Conservation (phyloP, 208 protist genomes). For the Balamuthia mandrillaris region DNA sequence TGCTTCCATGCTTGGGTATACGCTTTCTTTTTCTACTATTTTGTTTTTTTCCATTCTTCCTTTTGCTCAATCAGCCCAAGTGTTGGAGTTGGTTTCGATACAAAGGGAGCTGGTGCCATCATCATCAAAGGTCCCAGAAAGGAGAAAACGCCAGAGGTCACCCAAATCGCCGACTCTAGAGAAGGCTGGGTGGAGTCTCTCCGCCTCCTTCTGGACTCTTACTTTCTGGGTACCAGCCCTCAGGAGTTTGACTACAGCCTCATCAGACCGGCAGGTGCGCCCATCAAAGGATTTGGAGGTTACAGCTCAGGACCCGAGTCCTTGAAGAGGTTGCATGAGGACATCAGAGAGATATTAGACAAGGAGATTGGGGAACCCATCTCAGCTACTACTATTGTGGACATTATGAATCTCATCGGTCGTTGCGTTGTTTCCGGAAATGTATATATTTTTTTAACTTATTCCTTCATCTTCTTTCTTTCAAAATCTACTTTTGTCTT, state of each 20-base stretch:
- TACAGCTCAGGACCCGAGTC: slow-evolving; percentile 61
- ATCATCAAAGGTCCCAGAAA: slow-evolving; percentile 31
- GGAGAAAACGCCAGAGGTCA: background rate
- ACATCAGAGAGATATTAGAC: slow-evolving; percentile 35
- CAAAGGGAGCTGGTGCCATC: slow-evolving; percentile 52
- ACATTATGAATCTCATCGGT: slow-evolving; percentile 83
- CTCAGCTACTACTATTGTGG: slow-evolving; percentile 69
- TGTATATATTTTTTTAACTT: slow-evolving; percentile 23
- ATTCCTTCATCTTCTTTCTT: background rate
- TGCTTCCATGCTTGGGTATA: slow-evolving; percentile 71
- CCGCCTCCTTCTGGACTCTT: slow-evolving; percentile 66
- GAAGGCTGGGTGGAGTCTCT: slow-evolving; percentile 73
- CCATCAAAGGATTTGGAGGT: slow-evolving; percentile 73
- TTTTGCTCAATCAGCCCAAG: background rate
- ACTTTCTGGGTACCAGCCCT: slow-evolving; percentile 48
- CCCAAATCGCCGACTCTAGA: slow-evolving; percentile 58
- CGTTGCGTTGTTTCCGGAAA: slow-evolving; percentile 80
- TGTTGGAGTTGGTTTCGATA: slow-evolving; percentile 81
- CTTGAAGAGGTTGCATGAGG: slow-evolving; percentile 58
- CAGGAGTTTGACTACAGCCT: slow-evolving; percentile 70
- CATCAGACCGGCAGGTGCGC: slow-evolving; percentile 64
- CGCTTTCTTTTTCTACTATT: background rate
- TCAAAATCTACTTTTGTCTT: background rate
- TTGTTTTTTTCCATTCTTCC: background rate
- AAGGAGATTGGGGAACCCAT: slow-evolving; percentile 51